Evolutionary conservation across 371 early-diverging fungal species (phyloP), one percentile per base, ranked within the genome.

Genomic region (Amoeboaphelidium protococcarum): DNA sequence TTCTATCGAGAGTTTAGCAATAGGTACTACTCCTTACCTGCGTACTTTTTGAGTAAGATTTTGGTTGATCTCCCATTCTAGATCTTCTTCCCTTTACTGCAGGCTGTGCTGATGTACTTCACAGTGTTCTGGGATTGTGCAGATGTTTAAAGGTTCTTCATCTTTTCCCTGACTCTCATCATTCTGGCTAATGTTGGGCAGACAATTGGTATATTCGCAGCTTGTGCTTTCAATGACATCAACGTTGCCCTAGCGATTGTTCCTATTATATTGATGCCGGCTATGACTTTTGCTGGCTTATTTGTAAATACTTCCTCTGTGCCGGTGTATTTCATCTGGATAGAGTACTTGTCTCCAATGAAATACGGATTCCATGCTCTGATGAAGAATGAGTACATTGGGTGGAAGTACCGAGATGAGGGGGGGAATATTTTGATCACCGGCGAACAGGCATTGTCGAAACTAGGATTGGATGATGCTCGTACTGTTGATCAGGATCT

Each of bases 281-380:
- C 13, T 6, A 42, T 42, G 54, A 56, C 67, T 26, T 71, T 73
- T 52, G 58, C 61, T 23, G 72, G 74, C 2, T 56, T 77, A 47
- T 58, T 77, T 46, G 68, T 74, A 51, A 78, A 74, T 56, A 55
- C 59, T 6, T 65, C 59, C 6, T 59, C 60, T 37, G 68, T 74
- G 44, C 73, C 76, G 0, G 64, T 56, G 0, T 73, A 58, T 44
- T 51, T 76, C 26, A 54, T 24, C 25, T 47, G 23, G 25, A 13
- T 43, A 47, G n/a, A 26, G 23, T 47, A 19, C 4, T 19, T 42
- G 22, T 42, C 42, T 42, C 42, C 48, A 12, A 27, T 41, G 2
- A 45, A 49, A 37, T 62, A 58, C 26, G 51, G 58, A 4, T 62
- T 60, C 45, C 56, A 51, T 21, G 56, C 46, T 3, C 37, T 57